Percentiles rank a stretch among this genome's conserved stretches.
phyloP scores from a whole-genome alignment of 495 filamentous ascomycete genomes.

The Durotheca rogersii region DNA sequence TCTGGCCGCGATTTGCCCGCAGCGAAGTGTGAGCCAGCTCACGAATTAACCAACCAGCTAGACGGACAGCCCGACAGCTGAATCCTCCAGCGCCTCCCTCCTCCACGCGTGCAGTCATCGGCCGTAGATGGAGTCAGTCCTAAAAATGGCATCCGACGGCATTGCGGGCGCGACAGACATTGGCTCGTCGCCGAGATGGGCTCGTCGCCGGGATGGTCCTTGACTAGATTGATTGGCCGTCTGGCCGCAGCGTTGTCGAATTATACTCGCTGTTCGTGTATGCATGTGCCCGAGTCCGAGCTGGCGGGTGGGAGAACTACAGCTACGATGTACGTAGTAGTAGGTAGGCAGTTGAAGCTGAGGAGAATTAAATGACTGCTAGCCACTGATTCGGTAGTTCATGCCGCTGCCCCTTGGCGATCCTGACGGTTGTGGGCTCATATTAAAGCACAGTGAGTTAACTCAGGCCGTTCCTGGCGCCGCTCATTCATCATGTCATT shows the following conservation, averaged over 20 bases:
- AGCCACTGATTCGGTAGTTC: conserved; percentile 11
- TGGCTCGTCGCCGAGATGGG: too few species aligned
- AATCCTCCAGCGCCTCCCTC: conserved; percentile 4
- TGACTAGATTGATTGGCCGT: too few species aligned
- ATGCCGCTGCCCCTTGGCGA: conserved; percentile 19
- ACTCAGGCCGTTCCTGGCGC: conserved; percentile 23
- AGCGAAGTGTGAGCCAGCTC: conserved; percentile 6
- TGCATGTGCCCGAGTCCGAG: too few species aligned
- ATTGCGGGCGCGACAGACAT: too few species aligned
- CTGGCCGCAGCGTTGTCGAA: too few species aligned
- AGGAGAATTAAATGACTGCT: not conserved
- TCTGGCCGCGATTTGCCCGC: too few species aligned
- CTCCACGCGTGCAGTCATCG: conserved; percentile 5
- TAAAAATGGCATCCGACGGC: conserved; percentile 8
- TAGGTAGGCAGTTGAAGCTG: not conserved
- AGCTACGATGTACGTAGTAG: too few species aligned
- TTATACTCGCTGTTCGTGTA: too few species aligned
- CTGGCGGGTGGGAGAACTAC: too few species aligned
- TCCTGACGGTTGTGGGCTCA: conserved; percentile 17
- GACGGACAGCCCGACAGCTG: conserved; percentile 4
- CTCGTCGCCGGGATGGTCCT: too few species aligned
- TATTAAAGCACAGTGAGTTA: conserved; percentile 11
- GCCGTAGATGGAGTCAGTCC: conserved; percentile 4
- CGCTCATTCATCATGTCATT: conserved; percentile 12
- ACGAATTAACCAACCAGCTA: too few species aligned